Evolutionary conservation across 2,329 filamentous ascomycete genomes (phyloP).

Genomic region (Pezicula neosporulosa): DNA sequence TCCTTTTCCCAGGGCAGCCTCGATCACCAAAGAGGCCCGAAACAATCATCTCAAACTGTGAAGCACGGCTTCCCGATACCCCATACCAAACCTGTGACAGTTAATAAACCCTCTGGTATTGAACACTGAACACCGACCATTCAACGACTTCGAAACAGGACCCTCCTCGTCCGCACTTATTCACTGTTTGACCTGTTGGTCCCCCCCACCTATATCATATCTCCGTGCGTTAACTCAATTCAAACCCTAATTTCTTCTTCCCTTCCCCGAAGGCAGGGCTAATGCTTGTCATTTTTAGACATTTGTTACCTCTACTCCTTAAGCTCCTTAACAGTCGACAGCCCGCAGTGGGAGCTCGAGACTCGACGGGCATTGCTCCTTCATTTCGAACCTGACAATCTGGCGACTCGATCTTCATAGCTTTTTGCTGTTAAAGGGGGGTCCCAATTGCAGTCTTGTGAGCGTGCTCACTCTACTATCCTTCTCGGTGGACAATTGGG

Average conservation of each 20-base stretch:
- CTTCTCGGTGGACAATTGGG: conserved; percentile 9
- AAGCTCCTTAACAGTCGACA: not conserved
- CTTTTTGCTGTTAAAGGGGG: conserved; percentile 7
- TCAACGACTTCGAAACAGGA: conserved; percentile 7
- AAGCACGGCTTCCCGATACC: conserved; percentile 13
- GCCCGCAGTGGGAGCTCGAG: not conserved
- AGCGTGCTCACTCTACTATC: conserved; percentile 19
- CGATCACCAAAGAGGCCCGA: conserved; percentile 12
- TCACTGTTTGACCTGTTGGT: not conserved
- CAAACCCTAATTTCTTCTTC: conserved; percentile 3
- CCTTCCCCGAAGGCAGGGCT: conserved; percentile 13
- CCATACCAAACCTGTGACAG: conserved; percentile 8
- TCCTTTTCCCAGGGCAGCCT: not conserved
- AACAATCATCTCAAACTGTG: conserved; percentile 15
- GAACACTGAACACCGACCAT: not conserved
- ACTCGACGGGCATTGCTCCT: not conserved
- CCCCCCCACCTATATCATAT: conserved; percentile 5
- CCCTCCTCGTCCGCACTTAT: conserved; percentile 2
- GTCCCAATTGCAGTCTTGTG: conserved; percentile 11
- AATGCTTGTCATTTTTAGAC: conserved; percentile 15
- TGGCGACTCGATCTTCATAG: not conserved
- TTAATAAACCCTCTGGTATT: conserved; percentile 4
- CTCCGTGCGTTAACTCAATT: conserved; percentile 8
- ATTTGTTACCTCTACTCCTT: conserved; percentile 7
- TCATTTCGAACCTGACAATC: not conserved